A percentile compares a stretch with the other conserved stretches of the same genome.
Conservation (phyloP, 345 rosid species). For the Eucalyptus curtisii region DNA sequence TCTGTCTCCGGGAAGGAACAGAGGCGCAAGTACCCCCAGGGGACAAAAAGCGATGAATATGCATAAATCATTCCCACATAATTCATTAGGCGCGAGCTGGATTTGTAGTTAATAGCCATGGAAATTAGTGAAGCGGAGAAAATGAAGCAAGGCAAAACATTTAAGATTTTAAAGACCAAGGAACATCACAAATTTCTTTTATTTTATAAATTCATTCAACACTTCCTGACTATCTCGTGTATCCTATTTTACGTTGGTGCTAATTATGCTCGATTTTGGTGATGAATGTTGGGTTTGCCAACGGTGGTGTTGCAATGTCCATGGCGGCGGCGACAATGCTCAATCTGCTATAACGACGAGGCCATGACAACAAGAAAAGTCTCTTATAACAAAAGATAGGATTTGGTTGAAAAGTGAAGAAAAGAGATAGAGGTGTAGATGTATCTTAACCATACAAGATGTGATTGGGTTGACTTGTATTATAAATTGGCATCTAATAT, state of each 20-base stretch:
- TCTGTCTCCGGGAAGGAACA: neutral
- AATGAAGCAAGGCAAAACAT: neutral
- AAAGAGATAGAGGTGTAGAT: neutral
- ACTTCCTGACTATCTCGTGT: rapidly evolving
- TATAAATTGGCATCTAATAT: neutral
- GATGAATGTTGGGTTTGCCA: neutral
- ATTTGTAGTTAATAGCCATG: neutral
- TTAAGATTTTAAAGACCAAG: neutral
- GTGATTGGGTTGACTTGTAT: neutral
- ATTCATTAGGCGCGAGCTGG: neutral
- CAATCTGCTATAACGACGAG: rapidly evolving
- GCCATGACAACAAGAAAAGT: rapidly evolving
- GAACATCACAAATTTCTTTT: rapidly evolving
- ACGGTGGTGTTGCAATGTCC: neutral
- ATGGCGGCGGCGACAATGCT: rapidly evolving
- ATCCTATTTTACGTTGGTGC: rapidly evolving
- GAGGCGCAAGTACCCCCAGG: neutral
- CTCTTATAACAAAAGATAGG: rapidly evolving
- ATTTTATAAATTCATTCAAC: neutral
- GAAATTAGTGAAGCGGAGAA: too few species aligned
- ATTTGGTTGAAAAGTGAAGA: neutral
- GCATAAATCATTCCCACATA: neutral
- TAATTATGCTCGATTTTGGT: neutral
- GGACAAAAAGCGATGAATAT: too few species aligned
- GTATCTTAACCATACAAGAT: neutral